Evolutionary conservation across 805 yeast species (phyloP).

Genomic region (Pichia paraexigua): DNA sequence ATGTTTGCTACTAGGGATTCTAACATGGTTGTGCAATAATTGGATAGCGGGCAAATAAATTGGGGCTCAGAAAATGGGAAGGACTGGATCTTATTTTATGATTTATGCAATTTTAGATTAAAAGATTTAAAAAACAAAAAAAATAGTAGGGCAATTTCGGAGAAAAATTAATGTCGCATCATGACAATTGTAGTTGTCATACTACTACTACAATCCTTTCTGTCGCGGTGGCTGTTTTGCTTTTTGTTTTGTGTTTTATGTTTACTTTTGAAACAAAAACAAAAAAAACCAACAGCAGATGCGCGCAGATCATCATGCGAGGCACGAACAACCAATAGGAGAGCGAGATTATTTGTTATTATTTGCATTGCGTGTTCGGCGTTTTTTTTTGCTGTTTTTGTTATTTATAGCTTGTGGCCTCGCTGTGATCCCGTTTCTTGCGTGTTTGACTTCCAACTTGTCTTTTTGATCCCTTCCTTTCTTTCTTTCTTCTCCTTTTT

Average conservation of each 20-base stretch:
- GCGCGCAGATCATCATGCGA: neutral
- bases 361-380: neutral
- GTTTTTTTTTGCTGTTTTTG: neutral
- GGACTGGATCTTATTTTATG: neutral
- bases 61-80: neutral
- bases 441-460: neutral
- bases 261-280: neutral
- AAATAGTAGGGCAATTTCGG: neutral
- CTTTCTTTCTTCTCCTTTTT: neutral
- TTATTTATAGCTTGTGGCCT: neutral
- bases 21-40: slow-evolving; percentile 35
- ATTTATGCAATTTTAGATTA: too few species aligned
- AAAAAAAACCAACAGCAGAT: neutral
- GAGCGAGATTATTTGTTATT: neutral
- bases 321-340: neutral
- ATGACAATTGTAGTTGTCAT: too few species aligned
- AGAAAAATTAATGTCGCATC: too few species aligned
- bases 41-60: too few species aligned
- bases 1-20: slow-evolving; percentile 60
- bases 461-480: neutral
- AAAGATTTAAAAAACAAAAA: neutral
- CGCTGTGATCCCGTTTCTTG: neutral
- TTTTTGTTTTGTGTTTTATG: neutral
- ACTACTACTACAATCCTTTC: neutral
- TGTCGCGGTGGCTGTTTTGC: neutral